Evolutionary conservation across 352 stramenopile species (phyloP), one percentile per base, ranked within the genome.

Genomic region (Phytophthora brassicae): DNA sequence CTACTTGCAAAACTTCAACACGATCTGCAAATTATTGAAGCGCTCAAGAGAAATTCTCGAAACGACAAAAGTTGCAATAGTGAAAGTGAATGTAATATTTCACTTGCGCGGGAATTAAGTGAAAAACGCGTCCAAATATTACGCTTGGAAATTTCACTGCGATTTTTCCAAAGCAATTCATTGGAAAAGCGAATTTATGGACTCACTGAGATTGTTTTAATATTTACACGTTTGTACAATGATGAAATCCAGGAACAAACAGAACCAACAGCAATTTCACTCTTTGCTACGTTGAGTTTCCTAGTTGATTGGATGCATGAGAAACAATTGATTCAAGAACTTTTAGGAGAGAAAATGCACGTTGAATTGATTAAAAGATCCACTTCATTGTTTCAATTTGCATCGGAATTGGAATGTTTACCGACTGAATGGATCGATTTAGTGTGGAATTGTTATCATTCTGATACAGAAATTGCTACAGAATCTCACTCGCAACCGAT

Each of bases 151-250:
- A 68, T 89, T 13, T 75, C 77, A 13, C 43, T 75, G 16, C 69
- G 75, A 3, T 85, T 81, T 23, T 84, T 94, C 51, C 68, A 51
- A 13, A 74, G 70, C 22, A 66, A n/a, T 22, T 85, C 80, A 5
- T 54, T 94, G 19, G 84, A 92, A 48, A 90, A 89, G 38, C 75
- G 82, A 1, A 88, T 94, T 29, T 80, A 88, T 35, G 82, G 82
- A 1, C 67, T 94, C 14, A 75, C 80, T 2, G 84, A 94, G 42
- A 81, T 92, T 28, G 73, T 84, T 4, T 62, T 74, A 5, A 47
- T 78, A 7, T 56, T 84, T 7, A 81, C 70, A 7, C 59, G 64
- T 8, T 44, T 83, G 22, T 82, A 77, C 64, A 82, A 82, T 41
- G 38, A 74, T 26, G 53, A 72, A 44, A 58, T 79, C 22, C 57